Conservation (phyloP, 371 early-diverging fungal species). For the Choanephora cucurbitarum region DNA sequence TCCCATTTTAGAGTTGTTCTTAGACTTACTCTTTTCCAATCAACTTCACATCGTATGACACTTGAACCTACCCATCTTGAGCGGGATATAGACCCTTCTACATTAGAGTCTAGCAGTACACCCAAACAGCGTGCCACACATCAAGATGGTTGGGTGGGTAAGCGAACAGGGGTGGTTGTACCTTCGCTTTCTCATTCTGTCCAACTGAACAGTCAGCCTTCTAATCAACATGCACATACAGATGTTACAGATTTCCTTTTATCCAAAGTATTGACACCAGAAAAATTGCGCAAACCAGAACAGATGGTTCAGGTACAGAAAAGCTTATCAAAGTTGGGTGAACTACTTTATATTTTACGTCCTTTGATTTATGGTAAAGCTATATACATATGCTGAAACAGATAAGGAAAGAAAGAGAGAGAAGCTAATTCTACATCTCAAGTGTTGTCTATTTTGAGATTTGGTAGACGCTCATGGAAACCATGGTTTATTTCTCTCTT, state of each 20-base stretch:
- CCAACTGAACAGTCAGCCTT: constrained; percentile 23
- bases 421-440: no score
- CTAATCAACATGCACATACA: constrained; percentile 21
- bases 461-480: constrained; percentile 77
- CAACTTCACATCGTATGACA: constrained; percentile 68
- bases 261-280: constrained; percentile 64
- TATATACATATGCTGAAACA: constrained; percentile 1
- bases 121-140: background rate
- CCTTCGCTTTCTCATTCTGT: constrained; percentile 35
- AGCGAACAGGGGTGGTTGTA: constrained; percentile 40
- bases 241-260: constrained; percentile 70
- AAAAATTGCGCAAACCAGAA: constrained; percentile 60
- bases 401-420: no score
- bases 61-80: constrained; percentile 68
- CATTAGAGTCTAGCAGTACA: constrained; percentile 13
- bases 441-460: constrained; percentile 77
- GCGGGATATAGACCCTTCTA: constrained; percentile 71
- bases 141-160: constrained; percentile 40
- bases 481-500: constrained; percentile 85
- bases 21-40: constrained; percentile 59
- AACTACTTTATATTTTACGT: constrained; percentile 80
- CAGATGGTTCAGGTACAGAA: constrained; percentile 70
- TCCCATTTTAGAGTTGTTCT: constrained; percentile 52
- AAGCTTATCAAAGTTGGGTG: constrained; percentile 66
- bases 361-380: constrained; percentile 78